phyloP scores from a whole-genome alignment of 768 basidiomycete species.

The Auriscalpium orientale region DNA sequence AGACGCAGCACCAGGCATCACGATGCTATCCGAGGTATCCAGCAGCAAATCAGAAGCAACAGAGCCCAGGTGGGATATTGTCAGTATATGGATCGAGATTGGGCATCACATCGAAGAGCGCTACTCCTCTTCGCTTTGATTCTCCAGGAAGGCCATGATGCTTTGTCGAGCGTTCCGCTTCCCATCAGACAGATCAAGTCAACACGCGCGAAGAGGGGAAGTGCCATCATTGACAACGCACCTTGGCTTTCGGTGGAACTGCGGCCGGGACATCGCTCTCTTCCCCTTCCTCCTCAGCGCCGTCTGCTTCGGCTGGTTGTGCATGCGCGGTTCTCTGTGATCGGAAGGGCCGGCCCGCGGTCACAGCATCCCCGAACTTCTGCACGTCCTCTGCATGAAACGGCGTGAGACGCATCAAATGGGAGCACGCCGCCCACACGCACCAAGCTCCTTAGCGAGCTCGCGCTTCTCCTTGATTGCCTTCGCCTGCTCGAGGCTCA shows the following conservation, averaged over 20 bases:
- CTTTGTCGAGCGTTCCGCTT: constrained; percentile 44
- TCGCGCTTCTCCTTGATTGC: constrained; percentile 67
- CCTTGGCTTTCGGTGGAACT: not conserved
- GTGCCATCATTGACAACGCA: not conserved
- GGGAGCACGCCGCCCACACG: constrained; percentile 16
- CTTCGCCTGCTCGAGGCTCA: constrained; percentile 77
- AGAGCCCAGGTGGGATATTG: not conserved
- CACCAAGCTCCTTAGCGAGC: constrained; percentile 71
- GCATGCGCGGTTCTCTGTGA: constrained; percentile 9
- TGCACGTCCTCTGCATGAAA: constrained; percentile 59
- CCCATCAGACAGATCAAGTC: not conserved
- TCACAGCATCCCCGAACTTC: constrained; percentile 50
- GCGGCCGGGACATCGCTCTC: constrained; percentile 21
- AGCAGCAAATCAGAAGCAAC: not conserved
- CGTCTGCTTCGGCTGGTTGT: constrained; percentile 16
- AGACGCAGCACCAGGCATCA: too few species aligned
- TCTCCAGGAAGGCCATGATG: constrained; percentile 64
- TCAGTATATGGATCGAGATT: not conserved
- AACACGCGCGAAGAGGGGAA: not conserved
- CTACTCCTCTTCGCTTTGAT: constrained; percentile 65
- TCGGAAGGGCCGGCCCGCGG: constrained; percentile 26
- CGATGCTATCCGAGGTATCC: not conserved
- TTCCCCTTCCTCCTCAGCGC: constrained; percentile 26
- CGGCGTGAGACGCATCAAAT: not conserved
- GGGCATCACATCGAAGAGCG: not conserved